Percentiles rank a stretch among this genome's conserved stretches.
These are phyloP conservation scores for Aureobasidium sp. DNA, from an alignment of 2,329 filamentous ascomycete genomes.

Conservation along the genomic window DNA sequence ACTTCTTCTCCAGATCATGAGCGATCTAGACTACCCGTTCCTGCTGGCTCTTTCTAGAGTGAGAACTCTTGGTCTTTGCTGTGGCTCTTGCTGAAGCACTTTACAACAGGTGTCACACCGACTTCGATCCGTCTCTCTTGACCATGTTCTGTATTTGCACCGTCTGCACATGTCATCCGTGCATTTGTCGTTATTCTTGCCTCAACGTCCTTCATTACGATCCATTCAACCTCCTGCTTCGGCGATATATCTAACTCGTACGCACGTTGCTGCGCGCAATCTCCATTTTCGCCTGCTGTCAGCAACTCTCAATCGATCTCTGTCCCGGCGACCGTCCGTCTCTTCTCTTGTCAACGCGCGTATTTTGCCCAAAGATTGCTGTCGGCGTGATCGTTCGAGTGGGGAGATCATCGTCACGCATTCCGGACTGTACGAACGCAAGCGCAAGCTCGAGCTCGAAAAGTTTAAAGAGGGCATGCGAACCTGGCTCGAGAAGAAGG, in stretches of 20 bases:
- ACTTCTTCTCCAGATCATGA: constrained; percentile 37
- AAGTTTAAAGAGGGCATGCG: constrained; percentile 58
- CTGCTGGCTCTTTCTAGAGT: constrained; percentile 36
- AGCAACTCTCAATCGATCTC: constrained; percentile 55
- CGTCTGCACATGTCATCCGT: constrained; percentile 52
- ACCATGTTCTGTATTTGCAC: constrained; percentile 56
- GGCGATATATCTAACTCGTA: constrained; percentile 59
- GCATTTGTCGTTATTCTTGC: constrained; percentile 48
- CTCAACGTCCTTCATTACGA: constrained; percentile 50
- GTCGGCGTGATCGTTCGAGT: constrained; percentile 24
- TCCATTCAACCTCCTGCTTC: constrained; percentile 54
- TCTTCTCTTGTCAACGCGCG: constrained; percentile 54
- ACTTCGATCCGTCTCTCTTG: constrained; percentile 53
- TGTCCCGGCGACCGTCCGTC: constrained; percentile 52
- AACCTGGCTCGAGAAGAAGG: constrained; percentile 49
- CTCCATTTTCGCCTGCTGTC: constrained; percentile 56
- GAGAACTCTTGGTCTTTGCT: constrained; percentile 15
- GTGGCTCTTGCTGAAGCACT: constrained; percentile 10
- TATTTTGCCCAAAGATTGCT: constrained; percentile 58
- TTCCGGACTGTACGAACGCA: constrained; percentile 48
- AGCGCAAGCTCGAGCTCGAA: constrained; percentile 57
- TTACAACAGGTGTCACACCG: constrained; percentile 49
- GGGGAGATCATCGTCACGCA: constrained; percentile 27
- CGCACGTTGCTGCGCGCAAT: constrained; percentile 54
- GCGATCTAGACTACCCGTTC: constrained; percentile 40